Evolutionary conservation across 2,329 filamentous ascomycete species (phyloP), one percentile per base, ranked within the genome.

Genomic region (Colletotrichum sp.): DNA sequence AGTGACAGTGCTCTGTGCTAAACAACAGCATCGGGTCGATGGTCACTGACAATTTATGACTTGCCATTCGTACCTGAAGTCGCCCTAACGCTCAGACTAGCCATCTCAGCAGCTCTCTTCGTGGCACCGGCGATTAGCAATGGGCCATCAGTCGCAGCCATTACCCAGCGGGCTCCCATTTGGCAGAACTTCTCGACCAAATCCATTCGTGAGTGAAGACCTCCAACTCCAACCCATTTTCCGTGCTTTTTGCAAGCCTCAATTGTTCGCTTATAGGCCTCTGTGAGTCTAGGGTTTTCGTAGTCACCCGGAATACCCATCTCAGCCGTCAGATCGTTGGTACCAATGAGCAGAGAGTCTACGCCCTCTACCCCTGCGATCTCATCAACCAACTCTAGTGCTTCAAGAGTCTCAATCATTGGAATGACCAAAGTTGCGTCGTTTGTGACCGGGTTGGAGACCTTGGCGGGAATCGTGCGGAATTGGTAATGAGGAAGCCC

Each of bases 281-380:
- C 77, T 13, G 79, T 65, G 10, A 70, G 6, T 12, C 78, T 52
- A 3, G 81, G 78, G 76, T 84, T 83, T 34, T 86, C 85, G 75
- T 85, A 86, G 48, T 86, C 79, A 2, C 85, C 85, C 0, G 85
- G 85, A 38, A 86, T 86, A 0, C 86, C 86, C 80, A 88, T 82
- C 57, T 88, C 86, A 2, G 84, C 83, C 24, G 81, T 84, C 65
- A 88, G 78, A 72, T 88, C 87, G 65, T 88, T 88, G 2, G 86
- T 84, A 8, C 87, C 86, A 24, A 88, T 83, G 4, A 88, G 79
- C 1, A 88, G 78, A 2, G 80, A 83, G 74, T 88, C 87, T 6
- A 88, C 86, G 1, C 71, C 71, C 0, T 86, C 80, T 6, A 87
- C 75, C 1, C 84, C 84, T 2, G 84, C 80, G 38, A 87, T 83